Conservation (phyloP, 176 grass and related monocot species). For the Canna indica region DNA sequence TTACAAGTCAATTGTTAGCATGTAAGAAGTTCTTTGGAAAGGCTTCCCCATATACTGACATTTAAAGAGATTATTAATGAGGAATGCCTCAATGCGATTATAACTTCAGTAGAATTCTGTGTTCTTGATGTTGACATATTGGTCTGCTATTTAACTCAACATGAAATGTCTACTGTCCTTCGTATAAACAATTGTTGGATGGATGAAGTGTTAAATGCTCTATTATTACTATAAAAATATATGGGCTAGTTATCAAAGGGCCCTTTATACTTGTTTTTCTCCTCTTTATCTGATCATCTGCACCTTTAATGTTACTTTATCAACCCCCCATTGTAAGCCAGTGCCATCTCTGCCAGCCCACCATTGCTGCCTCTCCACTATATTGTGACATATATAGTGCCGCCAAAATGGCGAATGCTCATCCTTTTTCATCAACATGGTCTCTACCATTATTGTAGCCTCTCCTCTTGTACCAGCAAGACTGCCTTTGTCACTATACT, state of each 20-base stretch:
- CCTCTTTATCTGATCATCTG: background rate
- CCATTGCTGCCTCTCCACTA: too few species aligned
- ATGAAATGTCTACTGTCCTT: background rate
- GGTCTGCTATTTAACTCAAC: background rate
- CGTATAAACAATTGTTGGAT: background rate
- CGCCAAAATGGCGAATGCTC: background rate
- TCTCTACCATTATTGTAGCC: background rate
- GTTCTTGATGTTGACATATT: too few species aligned
- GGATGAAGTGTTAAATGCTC: background rate
- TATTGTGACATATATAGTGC: background rate
- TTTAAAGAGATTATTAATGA: too few species aligned
- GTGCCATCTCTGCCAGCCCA: background rate
- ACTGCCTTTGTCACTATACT: background rate
- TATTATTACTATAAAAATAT: background rate
- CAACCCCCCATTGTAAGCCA: background rate
- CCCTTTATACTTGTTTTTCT: background rate
- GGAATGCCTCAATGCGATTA: too few species aligned
- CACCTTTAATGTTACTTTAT: background rate
- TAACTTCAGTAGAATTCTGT: too few species aligned
- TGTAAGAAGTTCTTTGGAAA: background rate
- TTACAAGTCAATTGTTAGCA: background rate
- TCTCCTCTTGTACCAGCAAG: background rate
- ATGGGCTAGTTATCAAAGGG: background rate
- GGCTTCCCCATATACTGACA: background rate
- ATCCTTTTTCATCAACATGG: background rate